A percentile compares a stretch with the other conserved stretches of the same genome.
These are phyloP conservation scores for Atkinsonella hypoxylon DNA, from an alignment of 2,329 filamentous ascomycete genomes.

Conservation along the genomic window DNA sequence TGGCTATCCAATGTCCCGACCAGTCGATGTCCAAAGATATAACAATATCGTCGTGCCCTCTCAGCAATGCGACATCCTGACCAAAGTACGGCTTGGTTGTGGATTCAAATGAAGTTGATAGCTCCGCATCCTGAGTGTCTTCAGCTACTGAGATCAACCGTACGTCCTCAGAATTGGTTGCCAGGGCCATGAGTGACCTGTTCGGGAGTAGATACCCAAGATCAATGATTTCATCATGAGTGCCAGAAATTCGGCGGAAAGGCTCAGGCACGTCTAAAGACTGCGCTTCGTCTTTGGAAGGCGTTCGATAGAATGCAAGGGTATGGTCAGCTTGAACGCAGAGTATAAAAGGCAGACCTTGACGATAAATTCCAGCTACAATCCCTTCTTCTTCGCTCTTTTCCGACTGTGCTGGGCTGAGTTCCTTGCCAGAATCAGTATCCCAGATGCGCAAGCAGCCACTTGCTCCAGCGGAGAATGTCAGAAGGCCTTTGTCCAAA, in stretches of 20 bases:
- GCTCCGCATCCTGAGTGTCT: conserved; percentile 13
- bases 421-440: conserved; percentile 61
- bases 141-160: conserved; percentile 65
- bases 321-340: conserved; percentile 86
- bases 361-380: conserved; percentile 56
- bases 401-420: conserved; percentile 59
- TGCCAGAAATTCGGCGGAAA: conserved; percentile 78
- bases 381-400: conserved; percentile 55
- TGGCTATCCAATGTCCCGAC: conserved; percentile 94
- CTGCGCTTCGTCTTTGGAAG: conserved; percentile 24
- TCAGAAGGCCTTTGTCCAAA: conserved; percentile 54
- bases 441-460: conserved; percentile 79
- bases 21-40: conserved; percentile 91
- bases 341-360: conserved; percentile 57
- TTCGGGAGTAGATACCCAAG: conserved; percentile 75
- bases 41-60: conserved; percentile 89
- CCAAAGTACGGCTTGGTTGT: conserved; percentile 59
- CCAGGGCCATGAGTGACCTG: conserved; percentile 71
- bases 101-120: conserved; percentile 8
- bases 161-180: conserved; percentile 90
- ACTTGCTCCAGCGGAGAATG: conserved; percentile 76
- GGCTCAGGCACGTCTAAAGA: conserved; percentile 33
- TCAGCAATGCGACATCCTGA: conserved; percentile 73
- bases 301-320: conserved; percentile 55
- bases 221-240: conserved; percentile 96